phyloP scores from a whole-genome alignment of 495 filamentous ascomycete species.

The Rhizodiscina lignyota region DNA sequence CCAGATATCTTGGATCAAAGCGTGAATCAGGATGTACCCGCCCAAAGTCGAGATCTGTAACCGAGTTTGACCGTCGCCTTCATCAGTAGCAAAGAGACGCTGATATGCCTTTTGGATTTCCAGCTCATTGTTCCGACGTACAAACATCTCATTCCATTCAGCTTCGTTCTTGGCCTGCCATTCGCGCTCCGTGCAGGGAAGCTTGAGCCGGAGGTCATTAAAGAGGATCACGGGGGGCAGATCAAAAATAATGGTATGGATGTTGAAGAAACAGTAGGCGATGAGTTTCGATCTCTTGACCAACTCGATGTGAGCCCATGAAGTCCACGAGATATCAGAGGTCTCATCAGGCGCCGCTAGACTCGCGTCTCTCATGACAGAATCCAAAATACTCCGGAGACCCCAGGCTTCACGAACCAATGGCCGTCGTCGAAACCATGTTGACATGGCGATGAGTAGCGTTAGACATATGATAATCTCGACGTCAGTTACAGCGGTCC shows the following conservation, averaged over 20 bases:
- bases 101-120: slow-evolving; percentile 32
- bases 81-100: slow-evolving; percentile 29
- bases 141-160: slow-evolving; percentile 29
- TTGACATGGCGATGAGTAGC: slow-evolving; percentile 36
- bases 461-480: too few relatives aligned
- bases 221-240: slow-evolving; percentile 40
- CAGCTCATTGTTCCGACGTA: slow-evolving; percentile 22
- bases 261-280: slow-evolving; percentile 40
- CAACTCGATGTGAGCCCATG: slow-evolving; percentile 38
- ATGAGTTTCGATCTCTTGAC: slow-evolving; percentile 38
- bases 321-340: slow-evolving; percentile 30
- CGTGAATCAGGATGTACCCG: slow-evolving; percentile 51
- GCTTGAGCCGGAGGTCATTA: slow-evolving; percentile 41
- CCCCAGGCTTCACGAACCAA: slow-evolving; percentile 38
- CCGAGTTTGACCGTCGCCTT: too few relatives aligned
- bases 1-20: slow-evolving; percentile 53
- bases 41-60: slow-evolving; percentile 47
- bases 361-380: slow-evolving; percentile 37
- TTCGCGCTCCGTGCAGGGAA: slow-evolving; percentile 36
- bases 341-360: slow-evolving; percentile 24
- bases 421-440: slow-evolving; percentile 35
- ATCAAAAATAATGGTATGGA: slow-evolving; percentile 41
- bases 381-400: slow-evolving; percentile 34
- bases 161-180: slow-evolving; percentile 31
- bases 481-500: slow-evolving; percentile 40